These are phyloP conservation scores for Gamarada debralockiae DNA, from an alignment of 495 filamentous ascomycete species.

Conservation along the genomic window DNA sequence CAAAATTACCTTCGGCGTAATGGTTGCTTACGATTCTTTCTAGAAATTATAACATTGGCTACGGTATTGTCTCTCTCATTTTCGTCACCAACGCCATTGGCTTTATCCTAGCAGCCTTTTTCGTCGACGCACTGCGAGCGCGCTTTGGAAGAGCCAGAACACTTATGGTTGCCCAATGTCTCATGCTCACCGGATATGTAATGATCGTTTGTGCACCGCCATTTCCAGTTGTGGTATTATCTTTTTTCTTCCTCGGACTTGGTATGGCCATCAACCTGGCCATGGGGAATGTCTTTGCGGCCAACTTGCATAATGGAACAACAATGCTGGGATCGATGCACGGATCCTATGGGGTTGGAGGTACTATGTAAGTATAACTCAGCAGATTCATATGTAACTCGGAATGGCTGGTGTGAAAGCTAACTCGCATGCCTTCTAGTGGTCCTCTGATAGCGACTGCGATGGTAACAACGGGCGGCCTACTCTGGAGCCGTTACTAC, in stretches of 20 bases:
- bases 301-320: slow-evolving; percentile 60
- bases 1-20: neutral
- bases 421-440: neutral
- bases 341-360: slow-evolving; percentile 57
- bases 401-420: no score
- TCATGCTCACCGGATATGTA: slow-evolving; percentile 50
- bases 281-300: slow-evolving; percentile 71
- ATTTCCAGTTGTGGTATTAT: slow-evolving; percentile 59
- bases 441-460: slow-evolving; percentile 68
- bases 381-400: no score
- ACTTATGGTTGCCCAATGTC: slow-evolving; percentile 51
- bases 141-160: slow-evolving; percentile 61
- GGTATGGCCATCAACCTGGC: slow-evolving; percentile 65
- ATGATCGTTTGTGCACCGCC: slow-evolving; percentile 63
- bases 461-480: slow-evolving; percentile 42
- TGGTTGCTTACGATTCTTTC: slow-evolving; percentile 23
- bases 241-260: slow-evolving; percentile 65
- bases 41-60: slow-evolving; percentile 63
- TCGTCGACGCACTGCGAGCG: slow-evolving; percentile 52
- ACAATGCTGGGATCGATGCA: slow-evolving; percentile 60
- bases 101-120: slow-evolving; percentile 68
- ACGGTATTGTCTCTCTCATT: slow-evolving; percentile 71
- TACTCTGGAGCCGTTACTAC: slow-evolving; percentile 59
- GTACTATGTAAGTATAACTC: slow-evolving; percentile 11
- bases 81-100: slow-evolving; percentile 77